Conservation (phyloP, 106 monocot genomes). For the Allium cepa region DNA sequence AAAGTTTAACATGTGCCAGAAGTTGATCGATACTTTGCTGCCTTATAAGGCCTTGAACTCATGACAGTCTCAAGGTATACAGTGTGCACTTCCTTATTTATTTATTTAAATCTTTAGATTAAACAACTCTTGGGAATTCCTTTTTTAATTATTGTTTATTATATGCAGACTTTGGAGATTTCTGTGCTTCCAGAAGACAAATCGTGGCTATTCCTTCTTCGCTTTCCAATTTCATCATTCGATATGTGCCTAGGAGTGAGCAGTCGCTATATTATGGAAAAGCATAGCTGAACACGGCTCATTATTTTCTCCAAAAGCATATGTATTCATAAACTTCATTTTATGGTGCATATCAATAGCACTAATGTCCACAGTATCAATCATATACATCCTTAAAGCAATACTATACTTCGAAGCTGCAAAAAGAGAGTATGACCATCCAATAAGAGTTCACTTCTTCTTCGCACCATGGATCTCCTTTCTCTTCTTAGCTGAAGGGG, state of each 20-base stretch:
- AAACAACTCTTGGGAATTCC: not conserved
- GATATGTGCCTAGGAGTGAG: not conserved
- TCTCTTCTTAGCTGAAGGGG: slow-evolving; percentile 28
- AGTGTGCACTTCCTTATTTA: not conserved
- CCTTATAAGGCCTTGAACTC: slow-evolving; percentile 62
- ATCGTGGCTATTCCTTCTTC: not conserved
- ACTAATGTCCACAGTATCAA: slow-evolving; percentile 17
- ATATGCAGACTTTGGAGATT: not conserved
- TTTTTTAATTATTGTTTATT: too few species aligned
- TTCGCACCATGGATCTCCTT: slow-evolving; percentile 54
- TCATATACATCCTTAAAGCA: slow-evolving; percentile 21
- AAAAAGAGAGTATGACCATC: too few species aligned
- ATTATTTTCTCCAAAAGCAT: slow-evolving; percentile 12
- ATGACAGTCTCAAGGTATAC: slow-evolving; percentile 64
- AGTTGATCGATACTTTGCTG: slow-evolving; percentile 61
- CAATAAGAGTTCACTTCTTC: slow-evolving; percentile 59
- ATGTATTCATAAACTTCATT: slow-evolving; percentile 21
- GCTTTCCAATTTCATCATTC: not conserved
- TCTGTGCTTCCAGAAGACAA: not conserved
- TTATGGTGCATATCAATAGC: slow-evolving; percentile 40
- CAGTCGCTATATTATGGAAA: not conserved
- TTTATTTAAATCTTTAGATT: not conserved
- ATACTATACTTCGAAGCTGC: too few species aligned
- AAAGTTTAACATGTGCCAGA: slow-evolving; percentile 18
- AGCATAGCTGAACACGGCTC: not conserved